Percentiles rank a stretch among this genome's conserved stretches.
Conservation (phyloP, 371 early-diverging fungal genomes). For the Phascolomyces articulosus region DNA sequence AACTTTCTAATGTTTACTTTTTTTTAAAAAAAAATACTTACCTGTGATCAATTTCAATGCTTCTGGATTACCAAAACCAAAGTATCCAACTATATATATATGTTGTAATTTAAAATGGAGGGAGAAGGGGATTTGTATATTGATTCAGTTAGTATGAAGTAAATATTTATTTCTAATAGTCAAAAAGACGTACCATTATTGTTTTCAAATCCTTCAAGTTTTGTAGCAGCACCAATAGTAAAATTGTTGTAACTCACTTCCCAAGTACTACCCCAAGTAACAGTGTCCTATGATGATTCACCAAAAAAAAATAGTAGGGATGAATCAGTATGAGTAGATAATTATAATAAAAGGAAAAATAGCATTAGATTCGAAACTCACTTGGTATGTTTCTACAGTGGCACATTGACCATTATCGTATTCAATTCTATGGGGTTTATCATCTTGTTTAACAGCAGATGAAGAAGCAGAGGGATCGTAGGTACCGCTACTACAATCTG, state of each 20-base stretch:
- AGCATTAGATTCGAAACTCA: too few relatives aligned
- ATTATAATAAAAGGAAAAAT: too few relatives aligned
- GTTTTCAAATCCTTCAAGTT: constrained; percentile 3
- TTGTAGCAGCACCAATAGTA: background rate
- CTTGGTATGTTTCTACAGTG: background rate
- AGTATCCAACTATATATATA: constrained; percentile 5
- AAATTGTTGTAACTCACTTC: background rate
- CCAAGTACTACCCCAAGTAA: background rate
- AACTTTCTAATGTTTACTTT: too few relatives aligned
- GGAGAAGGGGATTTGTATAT: too few relatives aligned
- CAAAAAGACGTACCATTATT: too few relatives aligned
- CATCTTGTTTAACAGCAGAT: background rate
- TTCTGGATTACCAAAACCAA: constrained; percentile 2
- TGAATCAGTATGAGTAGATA: too few relatives aligned
- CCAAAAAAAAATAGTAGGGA: too few relatives aligned
- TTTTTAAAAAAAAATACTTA: too few relatives aligned
- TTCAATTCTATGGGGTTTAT: background rate
- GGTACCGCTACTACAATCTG: too few relatives aligned
- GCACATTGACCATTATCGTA: constrained; percentile 5
- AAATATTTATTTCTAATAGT: too few relatives aligned
- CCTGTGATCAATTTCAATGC: background rate
- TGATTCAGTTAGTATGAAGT: too few relatives aligned
- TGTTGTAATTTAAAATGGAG: too few relatives aligned
- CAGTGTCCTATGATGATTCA: background rate
- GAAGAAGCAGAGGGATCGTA: background rate